Percentiles rank a stretch among this genome's conserved stretches.
phyloP scores from a whole-genome alignment of 164 flowering plant species.

The Chimonanthus praecox region DNA sequence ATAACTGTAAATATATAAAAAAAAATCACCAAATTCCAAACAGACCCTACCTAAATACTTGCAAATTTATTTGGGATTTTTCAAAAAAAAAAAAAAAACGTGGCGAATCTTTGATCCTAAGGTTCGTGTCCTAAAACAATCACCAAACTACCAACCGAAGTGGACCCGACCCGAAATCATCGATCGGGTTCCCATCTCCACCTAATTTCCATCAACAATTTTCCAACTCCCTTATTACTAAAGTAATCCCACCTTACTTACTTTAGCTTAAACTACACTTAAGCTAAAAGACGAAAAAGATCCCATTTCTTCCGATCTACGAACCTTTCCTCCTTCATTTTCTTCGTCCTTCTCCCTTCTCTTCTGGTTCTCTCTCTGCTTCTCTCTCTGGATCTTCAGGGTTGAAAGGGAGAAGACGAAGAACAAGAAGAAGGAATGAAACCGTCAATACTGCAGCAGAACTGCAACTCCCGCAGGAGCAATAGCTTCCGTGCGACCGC shows the following conservation, averaged over 20 bases:
- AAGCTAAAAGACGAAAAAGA: background rate
- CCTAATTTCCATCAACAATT: background rate
- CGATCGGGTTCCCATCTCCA: background rate
- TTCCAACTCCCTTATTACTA: background rate
- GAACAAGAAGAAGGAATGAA: background rate
- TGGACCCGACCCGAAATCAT: background rate
- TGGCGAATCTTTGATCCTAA: background rate
- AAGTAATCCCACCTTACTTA: background rate
- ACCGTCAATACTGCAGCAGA: background rate
- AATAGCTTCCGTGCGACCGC: slow-evolving; percentile 53
- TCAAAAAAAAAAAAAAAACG: background rate
- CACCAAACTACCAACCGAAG: background rate
- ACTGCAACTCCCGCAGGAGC: slow-evolving; percentile 30
- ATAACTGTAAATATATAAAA: too few species aligned
- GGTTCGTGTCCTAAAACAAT: background rate
- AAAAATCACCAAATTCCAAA: too few species aligned
- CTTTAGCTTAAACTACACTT: background rate
- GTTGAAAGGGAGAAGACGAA: background rate
- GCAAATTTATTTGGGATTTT: too few species aligned
- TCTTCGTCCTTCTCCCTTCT: background rate
- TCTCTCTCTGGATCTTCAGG: background rate
- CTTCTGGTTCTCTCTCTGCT: background rate
- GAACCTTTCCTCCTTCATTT: background rate
- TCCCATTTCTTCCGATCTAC: background rate
- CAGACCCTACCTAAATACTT: too few species aligned